phyloP scores from a whole-genome alignment of 1,139 yeast genomes.

The Yamadazyma blattariae region DNA sequence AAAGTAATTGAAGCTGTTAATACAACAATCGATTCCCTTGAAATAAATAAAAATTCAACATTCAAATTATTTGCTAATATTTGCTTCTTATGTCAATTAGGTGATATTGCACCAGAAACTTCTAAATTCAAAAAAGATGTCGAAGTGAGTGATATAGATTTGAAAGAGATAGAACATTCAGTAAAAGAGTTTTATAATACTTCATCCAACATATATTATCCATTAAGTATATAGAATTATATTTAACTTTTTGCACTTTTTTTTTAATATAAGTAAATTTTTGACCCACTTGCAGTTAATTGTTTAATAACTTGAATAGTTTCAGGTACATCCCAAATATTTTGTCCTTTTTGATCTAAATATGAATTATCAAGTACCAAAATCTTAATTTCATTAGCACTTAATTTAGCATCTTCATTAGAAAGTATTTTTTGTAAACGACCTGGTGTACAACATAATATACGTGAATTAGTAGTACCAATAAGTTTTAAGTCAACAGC shows the following conservation, averaged over 20 bases:
- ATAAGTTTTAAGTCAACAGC: constrained; percentile 56
- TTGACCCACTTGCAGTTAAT: constrained; percentile 42
- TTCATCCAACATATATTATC: constrained; percentile 30
- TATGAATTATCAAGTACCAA: constrained; percentile 63
- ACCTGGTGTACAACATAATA: constrained; percentile 66
- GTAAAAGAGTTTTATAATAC: constrained; percentile 30
- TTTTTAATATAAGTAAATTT: constrained; percentile 46
- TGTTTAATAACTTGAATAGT: constrained; percentile 39
- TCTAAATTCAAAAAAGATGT: constrained; percentile 1
- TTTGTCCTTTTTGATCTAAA: constrained; percentile 61
- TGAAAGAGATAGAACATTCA: constrained; percentile 18
- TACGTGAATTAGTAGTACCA: constrained; percentile 46
- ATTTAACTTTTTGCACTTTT: neutral
- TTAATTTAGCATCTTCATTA: constrained; percentile 35
- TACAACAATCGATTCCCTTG: neutral
- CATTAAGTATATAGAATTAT: constrained; percentile 16
- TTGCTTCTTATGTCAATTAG: neutral
- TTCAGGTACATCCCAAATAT: constrained; percentile 59
- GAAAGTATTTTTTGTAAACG: constrained; percentile 52
- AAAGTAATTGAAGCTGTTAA: neutral
- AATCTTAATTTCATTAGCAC: constrained; percentile 48
- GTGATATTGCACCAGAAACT: constrained; percentile 1
- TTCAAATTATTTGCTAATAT: constrained; percentile 1
- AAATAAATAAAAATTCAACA: neutral
- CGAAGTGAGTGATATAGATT: constrained; percentile 14